These are phyloP conservation scores for Phytophthora chlamydospora DNA, from an alignment of 352 stramenopile species.

Conservation along the genomic window DNA sequence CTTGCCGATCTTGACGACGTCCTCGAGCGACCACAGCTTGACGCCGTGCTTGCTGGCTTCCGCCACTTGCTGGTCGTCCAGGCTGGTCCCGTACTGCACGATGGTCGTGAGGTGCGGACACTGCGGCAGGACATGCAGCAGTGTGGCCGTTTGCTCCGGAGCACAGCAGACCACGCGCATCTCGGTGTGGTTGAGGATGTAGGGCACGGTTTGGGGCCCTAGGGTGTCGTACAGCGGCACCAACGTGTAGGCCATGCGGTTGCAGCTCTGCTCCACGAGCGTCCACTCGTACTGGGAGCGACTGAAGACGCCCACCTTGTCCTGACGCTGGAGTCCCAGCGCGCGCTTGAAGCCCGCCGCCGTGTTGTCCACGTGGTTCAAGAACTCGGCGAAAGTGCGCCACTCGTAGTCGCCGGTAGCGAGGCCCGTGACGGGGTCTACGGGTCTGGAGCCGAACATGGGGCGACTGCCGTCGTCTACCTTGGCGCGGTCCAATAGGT, in stretches of 20 bases:
- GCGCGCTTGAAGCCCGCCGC: slow-evolving; percentile 44
- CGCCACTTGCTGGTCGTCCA: slow-evolving; percentile 30
- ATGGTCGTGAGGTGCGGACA: slow-evolving; percentile 50
- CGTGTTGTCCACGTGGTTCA: slow-evolving; percentile 43
- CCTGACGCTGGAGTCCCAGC: slow-evolving; percentile 42
- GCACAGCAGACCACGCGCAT: slow-evolving; percentile 64
- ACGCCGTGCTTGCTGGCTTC: slow-evolving; percentile 30
- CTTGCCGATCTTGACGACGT: slow-evolving; percentile 38
- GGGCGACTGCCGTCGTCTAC: slow-evolving; percentile 53
- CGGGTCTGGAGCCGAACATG: slow-evolving; percentile 53
- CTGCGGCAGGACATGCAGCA: slow-evolving; percentile 42
- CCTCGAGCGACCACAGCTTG: slow-evolving; percentile 41
- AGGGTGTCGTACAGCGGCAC: slow-evolving; percentile 81
- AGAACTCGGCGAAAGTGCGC: slow-evolving; percentile 60
- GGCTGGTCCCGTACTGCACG: slow-evolving; percentile 47
- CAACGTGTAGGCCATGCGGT: slow-evolving; percentile 69
- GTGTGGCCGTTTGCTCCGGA: slow-evolving; percentile 40
- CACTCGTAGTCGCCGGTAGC: slow-evolving; percentile 50
- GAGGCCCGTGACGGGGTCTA: slow-evolving; percentile 40
- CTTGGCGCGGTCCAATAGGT: slow-evolving; percentile 50
- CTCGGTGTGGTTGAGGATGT: slow-evolving; percentile 69
- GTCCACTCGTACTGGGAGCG: slow-evolving; percentile 70
- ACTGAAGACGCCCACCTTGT: slow-evolving; percentile 58
- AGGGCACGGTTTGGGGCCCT: slow-evolving; percentile 55
- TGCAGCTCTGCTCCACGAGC: slow-evolving; percentile 60